These are phyloP conservation scores for Acanthamoeba castellanii DNA, from an alignment of 208 protist species.

Conservation along the genomic window DNA sequence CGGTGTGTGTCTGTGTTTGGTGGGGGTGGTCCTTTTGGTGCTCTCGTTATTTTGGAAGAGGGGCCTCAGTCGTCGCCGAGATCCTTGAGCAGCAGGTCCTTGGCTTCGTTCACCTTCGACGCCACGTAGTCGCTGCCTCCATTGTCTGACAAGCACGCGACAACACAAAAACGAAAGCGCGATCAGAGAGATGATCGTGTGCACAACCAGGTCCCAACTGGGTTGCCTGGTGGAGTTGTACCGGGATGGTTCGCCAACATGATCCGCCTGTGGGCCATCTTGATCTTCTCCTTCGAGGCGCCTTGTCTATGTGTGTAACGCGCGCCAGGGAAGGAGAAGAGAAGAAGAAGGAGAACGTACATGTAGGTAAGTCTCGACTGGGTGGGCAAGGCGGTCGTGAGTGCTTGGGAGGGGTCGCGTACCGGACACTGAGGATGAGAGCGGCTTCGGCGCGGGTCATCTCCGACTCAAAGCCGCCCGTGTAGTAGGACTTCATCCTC, in stretches of 20 bases:
- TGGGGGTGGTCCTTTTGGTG: too few species aligned
- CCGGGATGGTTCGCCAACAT: conserved; percentile 74
- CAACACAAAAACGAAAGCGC: neutral
- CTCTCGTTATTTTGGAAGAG: neutral
- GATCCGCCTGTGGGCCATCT: conserved; percentile 70
- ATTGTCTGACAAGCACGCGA: conserved; percentile 45
- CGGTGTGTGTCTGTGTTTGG: neutral
- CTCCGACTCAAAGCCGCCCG: conserved; percentile 72
- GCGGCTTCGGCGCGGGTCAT: conserved; percentile 71
- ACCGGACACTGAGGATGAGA: conserved; percentile 70
- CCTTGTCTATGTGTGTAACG: conserved; percentile 46
- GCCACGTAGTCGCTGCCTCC: conserved; percentile 72
- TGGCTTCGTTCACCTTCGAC: conserved; percentile 72
- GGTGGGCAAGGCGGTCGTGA: neutral
- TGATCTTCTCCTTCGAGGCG: conserved; percentile 74
- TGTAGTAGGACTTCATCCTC: conserved; percentile 63
- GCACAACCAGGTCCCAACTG: too few species aligned
- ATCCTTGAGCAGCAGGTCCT: conserved; percentile 68
- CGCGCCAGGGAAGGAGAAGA: neutral
- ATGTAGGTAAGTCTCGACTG: neutral
- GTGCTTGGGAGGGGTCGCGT: neutral
- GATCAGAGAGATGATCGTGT: neutral
- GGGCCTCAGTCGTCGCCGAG: conserved; percentile 17
- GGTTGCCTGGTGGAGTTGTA: too few species aligned
- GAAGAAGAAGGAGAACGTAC: neutral